phyloP scores from a whole-genome alignment of 2,329 filamentous ascomycete genomes.

The Daldinia eschscholtzii region DNA sequence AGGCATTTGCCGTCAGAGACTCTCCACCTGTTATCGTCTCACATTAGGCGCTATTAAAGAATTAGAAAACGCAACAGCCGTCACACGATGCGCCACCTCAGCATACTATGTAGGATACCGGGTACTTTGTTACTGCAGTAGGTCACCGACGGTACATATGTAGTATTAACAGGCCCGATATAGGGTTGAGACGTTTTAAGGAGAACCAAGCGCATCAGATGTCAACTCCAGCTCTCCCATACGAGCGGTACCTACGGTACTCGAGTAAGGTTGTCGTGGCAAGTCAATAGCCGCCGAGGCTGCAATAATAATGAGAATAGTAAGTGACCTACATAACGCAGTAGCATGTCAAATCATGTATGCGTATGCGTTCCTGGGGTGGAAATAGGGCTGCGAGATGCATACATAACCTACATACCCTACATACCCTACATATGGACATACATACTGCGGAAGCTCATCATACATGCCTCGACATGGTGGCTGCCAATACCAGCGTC shows the following conservation, averaged over 20 bases:
- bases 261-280: conserved; percentile 34
- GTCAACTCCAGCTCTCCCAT: conserved; percentile 28
- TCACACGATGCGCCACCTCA: conserved; percentile 32
- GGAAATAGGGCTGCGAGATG: conserved; percentile 42
- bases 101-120: conserved; percentile 16
- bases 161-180: conserved; percentile 36
- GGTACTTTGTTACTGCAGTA: conserved; percentile 12
- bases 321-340: conserved; percentile 30
- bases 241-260: conserved; percentile 23
- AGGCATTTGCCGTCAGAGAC: conserved; percentile 2
- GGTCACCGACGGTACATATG: conserved; percentile 27
- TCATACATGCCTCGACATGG: conserved; percentile 22
- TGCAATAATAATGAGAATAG: conserved; percentile 33
- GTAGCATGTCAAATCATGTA: conserved; percentile 14
- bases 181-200: conserved; percentile 44
- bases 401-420: conserved; percentile 25
- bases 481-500: conserved; percentile 21
- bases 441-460: conserved; percentile 18
- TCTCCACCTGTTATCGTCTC: conserved; percentile 23
- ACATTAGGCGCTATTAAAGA: conserved; percentile 28
- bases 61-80: conserved; percentile 16
- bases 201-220: conserved; percentile 40
- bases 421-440: conserved; percentile 5
- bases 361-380: conserved; percentile 29
- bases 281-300: conserved; percentile 37